Conservation (phyloP, 495 filamentous ascomycete species). For the Daldinia decipiens region DNA sequence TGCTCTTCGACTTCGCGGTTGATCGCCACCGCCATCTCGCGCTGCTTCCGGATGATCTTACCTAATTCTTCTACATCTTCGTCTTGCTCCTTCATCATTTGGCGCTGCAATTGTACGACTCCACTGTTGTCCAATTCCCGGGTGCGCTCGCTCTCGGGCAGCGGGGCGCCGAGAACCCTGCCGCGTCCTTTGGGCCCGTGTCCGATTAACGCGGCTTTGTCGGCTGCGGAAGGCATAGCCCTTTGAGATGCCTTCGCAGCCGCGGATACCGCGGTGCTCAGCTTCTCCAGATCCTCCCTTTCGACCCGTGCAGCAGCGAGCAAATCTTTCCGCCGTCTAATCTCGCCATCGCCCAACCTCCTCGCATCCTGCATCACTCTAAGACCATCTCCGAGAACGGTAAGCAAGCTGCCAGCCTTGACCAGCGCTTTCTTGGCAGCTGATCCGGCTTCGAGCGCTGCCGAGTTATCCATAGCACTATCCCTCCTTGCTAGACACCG, state of each 20-base stretch:
- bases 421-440: conserved; percentile 85
- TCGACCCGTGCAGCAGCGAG: conserved; percentile 82
- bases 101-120: conserved; percentile 83
- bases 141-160: conserved; percentile 86
- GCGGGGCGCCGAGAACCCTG: conserved; percentile 78
- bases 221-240: conserved; percentile 40
- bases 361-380: conserved; percentile 57
- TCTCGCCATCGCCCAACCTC: conserved; percentile 83
- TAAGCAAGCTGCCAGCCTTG: conserved; percentile 74
- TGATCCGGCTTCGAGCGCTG: conserved; percentile 73
- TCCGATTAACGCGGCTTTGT: conserved; percentile 52
- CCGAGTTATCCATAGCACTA: conserved; percentile 70
- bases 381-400: conserved; percentile 76
- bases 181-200: conserved; percentile 53
- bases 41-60: conserved; percentile 80
- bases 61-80: conserved; percentile 77
- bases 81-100: conserved; percentile 89
- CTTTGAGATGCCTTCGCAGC: conserved; percentile 40
- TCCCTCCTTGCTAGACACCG: conserved; percentile 79
- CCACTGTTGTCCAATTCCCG: conserved; percentile 90
- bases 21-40: conserved; percentile 86
- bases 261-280: conserved; percentile 76
- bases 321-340: conserved; percentile 81
- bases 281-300: conserved; percentile 83
- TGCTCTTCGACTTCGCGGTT: conserved; percentile 86